Base-by-base conservation (phyloP, 2,329 filamentous ascomycete genomes). In the Ampelomyces quisqualis region DNA sequence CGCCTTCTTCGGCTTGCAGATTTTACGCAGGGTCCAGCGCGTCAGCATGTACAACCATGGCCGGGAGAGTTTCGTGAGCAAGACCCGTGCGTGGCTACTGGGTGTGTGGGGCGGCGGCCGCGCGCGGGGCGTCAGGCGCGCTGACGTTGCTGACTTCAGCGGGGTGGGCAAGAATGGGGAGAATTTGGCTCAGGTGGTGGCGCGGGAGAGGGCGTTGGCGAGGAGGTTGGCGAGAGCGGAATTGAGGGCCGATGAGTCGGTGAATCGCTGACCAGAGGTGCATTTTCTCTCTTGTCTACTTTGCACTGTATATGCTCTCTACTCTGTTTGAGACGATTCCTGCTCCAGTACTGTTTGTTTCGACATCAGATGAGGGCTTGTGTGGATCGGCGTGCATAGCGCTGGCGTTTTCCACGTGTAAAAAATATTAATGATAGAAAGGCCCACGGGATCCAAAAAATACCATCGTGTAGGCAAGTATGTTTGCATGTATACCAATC, bases 11-110 rank as follows among this genome's bases (percentile, higher is more conserved):
- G 90, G 93, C 4, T 77, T 97, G 33, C 77, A 78, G 37, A 94
- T 89, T 69, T 78, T 98, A 49, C 82, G 88, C 51, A 86, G 86
- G 64, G 86, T 95, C 18, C 89, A 95, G 73, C 80, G 89, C 47
- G 83, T 96, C 49, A 88, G 85, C 62, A 95, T 96, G 89, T 90
- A 81, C 77, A 81, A 81, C 5, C 58, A 64, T 11, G 51, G 60
- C 9, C 54, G 54, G 1, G 49, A 49, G 20, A 51, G 50, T 21
- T 48, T 56, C 9, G 44, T 51, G 1, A 49, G 51, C 32, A 51
- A 51, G 15, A 44, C 35, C 15, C 9, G 47, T 7, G 48, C 40
- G 5, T 61, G 56, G 63, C 58, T 60, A 1, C 40, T 65, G 17
- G 60, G 55, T 5, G 57, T 49, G 1, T 65, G 57, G 60, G 56